Percentiles rank a stretch among this genome's conserved stretches.
These are phyloP conservation scores for Neospermospora avenae DNA, from an alignment of 2,329 filamentous ascomycete genomes.

Conservation along the genomic window DNA sequence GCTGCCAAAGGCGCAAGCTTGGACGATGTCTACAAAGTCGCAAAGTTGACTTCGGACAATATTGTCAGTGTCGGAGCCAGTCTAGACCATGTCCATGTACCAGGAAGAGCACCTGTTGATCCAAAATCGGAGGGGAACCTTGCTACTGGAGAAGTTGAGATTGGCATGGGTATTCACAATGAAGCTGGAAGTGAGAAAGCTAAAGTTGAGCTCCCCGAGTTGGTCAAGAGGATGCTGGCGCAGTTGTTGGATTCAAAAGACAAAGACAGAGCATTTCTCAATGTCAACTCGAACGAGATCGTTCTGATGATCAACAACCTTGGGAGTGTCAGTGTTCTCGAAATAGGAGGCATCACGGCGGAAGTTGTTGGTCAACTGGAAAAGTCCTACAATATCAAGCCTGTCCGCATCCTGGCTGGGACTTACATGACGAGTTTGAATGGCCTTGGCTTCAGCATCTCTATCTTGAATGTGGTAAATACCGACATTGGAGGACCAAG, in stretches of 20 bases:
- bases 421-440: constrained; percentile 73
- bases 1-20: constrained; percentile 67
- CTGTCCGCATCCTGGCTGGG: constrained; percentile 58
- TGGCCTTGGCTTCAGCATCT: constrained; percentile 68
- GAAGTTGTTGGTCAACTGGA: constrained; percentile 62
- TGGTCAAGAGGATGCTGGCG: constrained; percentile 59
- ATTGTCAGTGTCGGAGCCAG: constrained; percentile 83
- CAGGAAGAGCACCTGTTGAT: constrained; percentile 62
- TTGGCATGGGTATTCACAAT: constrained; percentile 74
- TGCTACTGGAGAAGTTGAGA: constrained; percentile 54
- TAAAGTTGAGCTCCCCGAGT: constrained; percentile 45
- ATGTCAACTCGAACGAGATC: constrained; percentile 56
- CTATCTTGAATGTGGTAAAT: constrained; percentile 59
- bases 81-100: constrained; percentile 89
- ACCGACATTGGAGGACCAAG: constrained; percentile 44
- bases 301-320: constrained; percentile 68
- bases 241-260: constrained; percentile 62
- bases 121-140: constrained; percentile 54
- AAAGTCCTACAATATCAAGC: constrained; percentile 55
- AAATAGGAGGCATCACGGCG: constrained; percentile 64
- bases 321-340: constrained; percentile 64
- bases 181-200: constrained; percentile 53
- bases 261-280: constrained; percentile 60
- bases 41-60: constrained; percentile 69
- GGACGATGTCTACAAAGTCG: constrained; percentile 69